Evolutionary conservation across 345 rosid genomes (phyloP), one percentile per base, ranked within the genome.

Genomic region (Syzygium aromaticum): DNA sequence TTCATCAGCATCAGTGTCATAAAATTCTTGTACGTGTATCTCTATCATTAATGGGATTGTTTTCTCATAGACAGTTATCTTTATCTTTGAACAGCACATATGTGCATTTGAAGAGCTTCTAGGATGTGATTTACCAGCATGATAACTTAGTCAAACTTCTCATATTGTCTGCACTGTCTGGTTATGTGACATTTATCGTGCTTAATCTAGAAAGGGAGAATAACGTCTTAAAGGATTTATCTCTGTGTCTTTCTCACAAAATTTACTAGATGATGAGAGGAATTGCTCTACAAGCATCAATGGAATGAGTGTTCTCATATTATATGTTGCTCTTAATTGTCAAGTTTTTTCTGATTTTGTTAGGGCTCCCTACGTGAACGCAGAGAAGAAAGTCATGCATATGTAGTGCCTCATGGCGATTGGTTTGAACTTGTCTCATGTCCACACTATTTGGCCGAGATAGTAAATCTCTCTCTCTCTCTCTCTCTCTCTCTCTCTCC

Each of bases 391-490:
- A 86, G 54, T 1, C 89, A 92, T 10, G 92, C 89, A 57, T 93
- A 96, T 63, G 90, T 91, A 64, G 90, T 94, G 53, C 98, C 97
- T 14, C 87, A 61, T 56, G 99, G 98, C 85, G 95, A 95, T 91
- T 96, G 99, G 98, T 96, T 97, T 85, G 94, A 91, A 84, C 87
- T 93, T n/a, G 96, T 95, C 84, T 96, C 98, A 78, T 90, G 90
- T 30, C 97, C 98, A 1, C 98, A 95, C 89, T 96, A 92, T 89
- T 89, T 96, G 86, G 96, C 98, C 19, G 99, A 97, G 91, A 95
- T 97, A 40, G 98, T 96, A 94, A 89, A 38, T 54, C 84, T 54
- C 85, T 82, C 33, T 56, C 73, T 85, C 85, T 52, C 63, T 77
- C 84, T 85, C 82, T 19, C 64, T 56, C 83, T 83, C 38, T 49